Conservation (phyloP, 139 green algal genomes). For the Picochlorum costavermella region DNA sequence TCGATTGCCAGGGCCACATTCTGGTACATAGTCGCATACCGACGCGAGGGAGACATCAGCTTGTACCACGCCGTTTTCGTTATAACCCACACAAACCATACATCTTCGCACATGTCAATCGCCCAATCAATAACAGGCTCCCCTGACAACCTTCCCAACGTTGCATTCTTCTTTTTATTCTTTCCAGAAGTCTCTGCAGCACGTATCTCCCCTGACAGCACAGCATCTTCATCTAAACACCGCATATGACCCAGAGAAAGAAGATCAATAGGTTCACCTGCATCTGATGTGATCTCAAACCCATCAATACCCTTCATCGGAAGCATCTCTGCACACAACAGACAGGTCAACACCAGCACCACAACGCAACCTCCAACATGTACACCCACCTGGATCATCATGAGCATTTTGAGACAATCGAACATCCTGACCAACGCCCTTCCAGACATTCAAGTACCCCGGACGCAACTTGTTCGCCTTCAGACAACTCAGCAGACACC, state of each 20-base stretch:
- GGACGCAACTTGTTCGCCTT: neutral
- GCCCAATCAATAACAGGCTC: conserved; percentile 18
- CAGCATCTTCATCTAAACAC: neutral
- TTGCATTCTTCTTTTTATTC: no score
- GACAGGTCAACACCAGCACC: no score
- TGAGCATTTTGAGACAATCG: neutral
- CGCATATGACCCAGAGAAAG: neutral
- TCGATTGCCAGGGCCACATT: neutral
- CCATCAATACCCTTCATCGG: conserved; percentile 20
- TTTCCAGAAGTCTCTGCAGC: neutral
- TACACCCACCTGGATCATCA: neutral
- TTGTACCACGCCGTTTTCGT: conserved; percentile 19
- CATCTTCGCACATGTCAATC: conserved; percentile 5
- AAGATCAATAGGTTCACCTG: neutral
- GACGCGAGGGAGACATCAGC: conserved; percentile 1
- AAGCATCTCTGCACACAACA: conserved; percentile 7
- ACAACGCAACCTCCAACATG: no score
- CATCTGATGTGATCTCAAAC: conserved; percentile 5
- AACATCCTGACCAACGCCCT: neutral
- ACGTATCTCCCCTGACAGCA: neutral
- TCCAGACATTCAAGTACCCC: neutral
- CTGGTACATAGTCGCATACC: conserved; percentile 7
- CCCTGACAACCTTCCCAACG: neutral
- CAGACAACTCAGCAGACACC: neutral
- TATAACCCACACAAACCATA: conserved; percentile 12